Percentiles rank a stretch among this genome's conserved stretches.
phyloP scores from a whole-genome alignment of 257 asterid genomes.

The Misopates orontium region DNA sequence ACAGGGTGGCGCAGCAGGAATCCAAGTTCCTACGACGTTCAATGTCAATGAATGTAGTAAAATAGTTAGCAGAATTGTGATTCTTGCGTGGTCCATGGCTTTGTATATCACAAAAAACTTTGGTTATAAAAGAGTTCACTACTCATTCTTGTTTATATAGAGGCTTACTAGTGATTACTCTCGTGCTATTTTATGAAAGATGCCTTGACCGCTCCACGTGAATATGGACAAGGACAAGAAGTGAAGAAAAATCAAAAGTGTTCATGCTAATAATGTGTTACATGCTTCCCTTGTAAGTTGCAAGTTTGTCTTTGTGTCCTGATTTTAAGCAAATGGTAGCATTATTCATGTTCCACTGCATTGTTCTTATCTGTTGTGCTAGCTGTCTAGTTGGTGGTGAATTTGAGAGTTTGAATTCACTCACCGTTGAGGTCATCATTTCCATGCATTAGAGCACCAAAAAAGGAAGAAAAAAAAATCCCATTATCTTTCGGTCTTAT shows the following conservation, averaged over 20 bases:
- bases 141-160: not conserved
- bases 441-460: too few relatives aligned
- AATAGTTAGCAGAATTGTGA: not conserved
- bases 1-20: slow-evolving; percentile 34
- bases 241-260: not conserved
- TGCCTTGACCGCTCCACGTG: not conserved
- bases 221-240: slow-evolving; percentile 1
- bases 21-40: not conserved
- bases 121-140: too few relatives aligned
- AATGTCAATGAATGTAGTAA: slow-evolving; percentile 16
- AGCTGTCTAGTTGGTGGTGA: too few relatives aligned
- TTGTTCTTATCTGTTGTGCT: slow-evolving; percentile 17
- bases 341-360: slow-evolving; percentile 21
- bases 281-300: slow-evolving; percentile 3
- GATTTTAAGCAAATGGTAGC: slow-evolving; percentile 18
- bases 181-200: not conserved
- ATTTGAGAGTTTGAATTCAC: too few relatives aligned
- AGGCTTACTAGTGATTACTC: not conserved
- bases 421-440: too few relatives aligned
- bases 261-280: slow-evolving; percentile 34
- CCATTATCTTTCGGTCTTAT: too few relatives aligned
- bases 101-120: not conserved
- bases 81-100: slow-evolving; percentile 26
- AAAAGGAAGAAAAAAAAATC: too few relatives aligned
- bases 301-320: slow-evolving; percentile 25